Evolutionary conservation across 2,329 filamentous ascomycete genomes (phyloP).

Genomic region (Alternaria arborescens): DNA sequence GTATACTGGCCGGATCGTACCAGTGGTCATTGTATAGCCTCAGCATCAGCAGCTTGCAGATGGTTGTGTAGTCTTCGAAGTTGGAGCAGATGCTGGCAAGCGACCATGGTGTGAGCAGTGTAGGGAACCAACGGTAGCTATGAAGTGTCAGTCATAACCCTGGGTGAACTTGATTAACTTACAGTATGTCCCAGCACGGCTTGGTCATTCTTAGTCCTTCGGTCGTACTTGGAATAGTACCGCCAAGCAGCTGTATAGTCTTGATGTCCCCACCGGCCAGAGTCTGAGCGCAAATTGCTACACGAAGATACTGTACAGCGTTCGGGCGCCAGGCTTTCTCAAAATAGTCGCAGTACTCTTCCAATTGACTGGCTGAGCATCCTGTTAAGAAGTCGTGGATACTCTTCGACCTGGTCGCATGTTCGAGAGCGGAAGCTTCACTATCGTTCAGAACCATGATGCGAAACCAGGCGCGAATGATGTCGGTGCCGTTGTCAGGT

Average conservation of each 20-base stretch:
- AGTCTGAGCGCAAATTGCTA: conserved; percentile 39
- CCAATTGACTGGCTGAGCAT: conserved; percentile 37
- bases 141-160: no score
- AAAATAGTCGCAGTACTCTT: conserved; percentile 42
- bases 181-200: conserved; percentile 44
- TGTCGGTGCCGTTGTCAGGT: background rate
- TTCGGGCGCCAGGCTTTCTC: conserved; percentile 43
- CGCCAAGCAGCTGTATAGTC: conserved; percentile 34
- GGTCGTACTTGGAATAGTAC: conserved; percentile 35
- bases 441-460: conserved; percentile 45
- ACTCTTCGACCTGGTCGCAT: conserved; percentile 32
- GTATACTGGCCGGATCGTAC: conserved; percentile 29
- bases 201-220: conserved; percentile 38
- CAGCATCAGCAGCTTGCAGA: conserved; percentile 41
- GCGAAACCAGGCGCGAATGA: conserved; percentile 39
- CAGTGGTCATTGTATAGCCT: conserved; percentile 38
- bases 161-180: conserved; percentile 9
- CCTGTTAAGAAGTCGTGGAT: conserved; percentile 35
- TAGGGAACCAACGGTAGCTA: conserved; percentile 39
- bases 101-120: conserved; percentile 34
- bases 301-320: conserved; percentile 39
- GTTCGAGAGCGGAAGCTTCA: conserved; percentile 32
- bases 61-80: conserved; percentile 40
- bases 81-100: conserved; percentile 41
- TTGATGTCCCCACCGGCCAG: conserved; percentile 38